phyloP scores from a whole-genome alignment of 495 filamentous ascomycete species.

The Penicillium canescens region DNA sequence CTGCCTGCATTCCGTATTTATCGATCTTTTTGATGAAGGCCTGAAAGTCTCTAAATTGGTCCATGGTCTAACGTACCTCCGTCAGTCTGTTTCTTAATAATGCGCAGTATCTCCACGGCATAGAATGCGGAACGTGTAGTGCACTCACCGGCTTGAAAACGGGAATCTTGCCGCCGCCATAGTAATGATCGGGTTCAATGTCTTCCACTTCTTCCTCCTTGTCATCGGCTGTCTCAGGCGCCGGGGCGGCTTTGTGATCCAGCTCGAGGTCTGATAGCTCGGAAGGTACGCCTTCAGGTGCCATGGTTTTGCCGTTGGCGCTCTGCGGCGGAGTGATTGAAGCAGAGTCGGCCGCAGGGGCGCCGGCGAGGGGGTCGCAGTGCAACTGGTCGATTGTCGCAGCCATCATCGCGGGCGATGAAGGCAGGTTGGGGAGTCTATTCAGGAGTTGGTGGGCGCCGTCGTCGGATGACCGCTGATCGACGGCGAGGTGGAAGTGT shows the following conservation, averaged over 20 bases:
- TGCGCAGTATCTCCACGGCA: background rate
- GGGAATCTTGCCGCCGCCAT: slow-evolving; percentile 80
- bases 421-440: slow-evolving; percentile 9
- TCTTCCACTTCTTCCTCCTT: slow-evolving; percentile 54
- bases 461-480: slow-evolving; percentile 52
- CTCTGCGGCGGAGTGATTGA: slow-evolving; percentile 50
- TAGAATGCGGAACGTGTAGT: background rate
- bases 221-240: slow-evolving; percentile 21
- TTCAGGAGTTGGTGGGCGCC: slow-evolving; percentile 24
- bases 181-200: slow-evolving; percentile 84
- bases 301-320: slow-evolving; percentile 45
- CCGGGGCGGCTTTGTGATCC: slow-evolving; percentile 31
- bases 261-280: slow-evolving; percentile 50
- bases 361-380: slow-evolving; percentile 26
- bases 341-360: slow-evolving; percentile 29
- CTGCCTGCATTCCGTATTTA: slow-evolving; percentile 93
- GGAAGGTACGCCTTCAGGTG: slow-evolving; percentile 41
- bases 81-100: slow-evolving; percentile 14
- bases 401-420: slow-evolving; percentile 32
- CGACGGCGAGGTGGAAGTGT: slow-evolving; percentile 37
- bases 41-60: slow-evolving; percentile 90
- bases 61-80: slow-evolving; percentile 63
- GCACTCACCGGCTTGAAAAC: slow-evolving; percentile 85
- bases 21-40: slow-evolving; percentile 85
- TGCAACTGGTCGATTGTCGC: slow-evolving; percentile 33